Evolutionary conservation across 2,329 filamentous ascomycete species (phyloP).

Genomic region (Dactylonectria estremocensis): DNA sequence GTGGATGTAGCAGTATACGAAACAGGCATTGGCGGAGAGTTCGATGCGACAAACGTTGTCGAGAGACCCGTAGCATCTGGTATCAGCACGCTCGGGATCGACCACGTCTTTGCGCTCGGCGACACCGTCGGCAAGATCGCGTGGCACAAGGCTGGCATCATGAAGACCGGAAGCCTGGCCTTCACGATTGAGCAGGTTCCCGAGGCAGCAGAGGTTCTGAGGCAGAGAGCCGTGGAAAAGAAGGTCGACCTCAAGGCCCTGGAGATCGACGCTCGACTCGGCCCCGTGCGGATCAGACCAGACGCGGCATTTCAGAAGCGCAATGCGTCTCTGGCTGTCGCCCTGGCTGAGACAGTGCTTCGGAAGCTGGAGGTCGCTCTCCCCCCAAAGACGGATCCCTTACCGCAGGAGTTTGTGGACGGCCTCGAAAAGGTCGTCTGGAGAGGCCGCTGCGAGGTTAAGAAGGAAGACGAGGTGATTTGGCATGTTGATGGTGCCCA

Average conservation of each 20-base stretch:
- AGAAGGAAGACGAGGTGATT: constrained; percentile 68
- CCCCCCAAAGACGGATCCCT: constrained; percentile 42
- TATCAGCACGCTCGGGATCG: constrained; percentile 78
- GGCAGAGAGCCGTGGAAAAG: constrained; percentile 68
- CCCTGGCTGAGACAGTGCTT: constrained; percentile 66
- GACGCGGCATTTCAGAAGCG: constrained; percentile 71
- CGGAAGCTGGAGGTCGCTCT: constrained; percentile 59
- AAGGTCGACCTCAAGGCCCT: constrained; percentile 63
- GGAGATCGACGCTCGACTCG: constrained; percentile 62
- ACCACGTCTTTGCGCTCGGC: constrained; percentile 77
- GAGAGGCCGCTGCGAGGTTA: constrained; percentile 83
- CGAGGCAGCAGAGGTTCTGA: constrained; percentile 62
- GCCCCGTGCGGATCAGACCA: constrained; percentile 64
- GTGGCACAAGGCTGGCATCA: constrained; percentile 82
- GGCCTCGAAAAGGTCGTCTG: constrained; percentile 84
- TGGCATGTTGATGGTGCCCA: constrained; percentile 98
- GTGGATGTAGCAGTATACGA: constrained; percentile 77
- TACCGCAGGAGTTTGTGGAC: constrained; percentile 76
- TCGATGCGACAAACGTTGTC: constrained; percentile 78
- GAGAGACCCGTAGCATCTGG: constrained; percentile 70
- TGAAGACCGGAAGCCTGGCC: constrained; percentile 72
- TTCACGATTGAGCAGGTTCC: constrained; percentile 71
- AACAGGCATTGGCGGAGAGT: constrained; percentile 77
- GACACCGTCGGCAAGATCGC: constrained; percentile 76
- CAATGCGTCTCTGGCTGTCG: constrained; percentile 69